A percentile compares a stretch with the other conserved stretches of the same genome.
These are phyloP conservation scores for Russula earlei DNA, from an alignment of 768 basidiomycete species.

Conservation along the genomic window DNA sequence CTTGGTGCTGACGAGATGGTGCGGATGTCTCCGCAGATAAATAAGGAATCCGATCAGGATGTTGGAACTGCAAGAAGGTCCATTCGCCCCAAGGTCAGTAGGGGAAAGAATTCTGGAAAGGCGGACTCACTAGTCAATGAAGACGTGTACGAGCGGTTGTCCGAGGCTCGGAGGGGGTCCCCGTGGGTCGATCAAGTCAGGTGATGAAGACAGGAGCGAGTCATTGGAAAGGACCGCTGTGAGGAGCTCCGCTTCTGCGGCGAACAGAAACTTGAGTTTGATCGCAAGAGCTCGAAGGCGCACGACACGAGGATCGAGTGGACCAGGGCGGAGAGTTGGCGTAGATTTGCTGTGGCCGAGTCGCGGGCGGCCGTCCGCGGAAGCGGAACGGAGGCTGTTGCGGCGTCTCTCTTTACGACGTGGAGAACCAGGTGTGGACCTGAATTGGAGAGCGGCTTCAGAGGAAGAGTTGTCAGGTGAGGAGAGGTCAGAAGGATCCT, in stretches of 20 bases:
- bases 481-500: slow-evolving; percentile 22
- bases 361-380: slow-evolving; percentile 22
- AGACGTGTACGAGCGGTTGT: slow-evolving; percentile 32
- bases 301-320: slow-evolving; percentile 38
- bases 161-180: slow-evolving; percentile 27
- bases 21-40: slow-evolving; percentile 51
- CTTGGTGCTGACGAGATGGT: slow-evolving; percentile 29
- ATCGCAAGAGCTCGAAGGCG: slow-evolving; percentile 47
- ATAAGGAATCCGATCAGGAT: slow-evolving; percentile 78
- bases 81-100: not conserved
- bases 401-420: slow-evolving; percentile 3
- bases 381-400: slow-evolving; percentile 19
- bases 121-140: slow-evolving; percentile 49
- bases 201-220: slow-evolving; percentile 18
- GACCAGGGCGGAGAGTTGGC: slow-evolving; percentile 33
- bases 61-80: slow-evolving; percentile 51
- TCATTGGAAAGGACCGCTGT: slow-evolving; percentile 25
- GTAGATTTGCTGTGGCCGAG: slow-evolving; percentile 41
- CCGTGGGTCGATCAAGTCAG: slow-evolving; percentile 31
- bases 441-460: slow-evolving; percentile 22
- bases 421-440: slow-evolving; percentile 24
- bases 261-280: slow-evolving; percentile 47
- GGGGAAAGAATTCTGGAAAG: slow-evolving; percentile 7
- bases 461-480: slow-evolving; percentile 24
- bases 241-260: slow-evolving; percentile 35